Evolutionary conservation across 495 filamentous ascomycete species (phyloP).

Genomic region (Lasiosphaeria miniovina): DNA sequence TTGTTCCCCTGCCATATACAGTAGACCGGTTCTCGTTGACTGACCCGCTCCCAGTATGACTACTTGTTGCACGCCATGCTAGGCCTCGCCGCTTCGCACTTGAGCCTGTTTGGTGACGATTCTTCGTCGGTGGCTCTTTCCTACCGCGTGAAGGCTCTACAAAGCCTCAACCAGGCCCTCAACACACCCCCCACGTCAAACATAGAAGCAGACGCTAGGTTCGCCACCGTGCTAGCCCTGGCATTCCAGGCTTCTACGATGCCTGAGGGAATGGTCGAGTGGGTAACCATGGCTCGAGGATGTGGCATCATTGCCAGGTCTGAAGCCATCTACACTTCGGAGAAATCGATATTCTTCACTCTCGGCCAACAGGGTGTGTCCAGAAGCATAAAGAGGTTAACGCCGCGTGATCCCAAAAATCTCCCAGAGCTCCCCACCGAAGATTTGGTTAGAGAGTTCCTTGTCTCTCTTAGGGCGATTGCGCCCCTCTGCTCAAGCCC

Average conservation of each 20-base stretch:
- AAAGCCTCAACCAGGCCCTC: conserved; percentile 39
- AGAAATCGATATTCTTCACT: conserved; percentile 40
- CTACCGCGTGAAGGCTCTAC: conserved; percentile 52
- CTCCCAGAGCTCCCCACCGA: conserved; percentile 12
- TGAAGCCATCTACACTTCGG: conserved; percentile 17
- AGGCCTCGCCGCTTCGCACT: conserved; percentile 48
- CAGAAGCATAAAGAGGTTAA: conserved; percentile 18
- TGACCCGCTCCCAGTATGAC: conserved; percentile 26
- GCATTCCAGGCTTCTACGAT: conserved; percentile 54
- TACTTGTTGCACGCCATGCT: conserved; percentile 51
- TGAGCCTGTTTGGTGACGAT: conserved; percentile 28
- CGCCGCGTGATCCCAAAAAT: not conserved
- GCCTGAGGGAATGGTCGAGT: conserved; percentile 53
- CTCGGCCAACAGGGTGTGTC: conserved; percentile 29
- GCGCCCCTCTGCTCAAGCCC: conserved; percentile 26
- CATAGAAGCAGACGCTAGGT: conserved; percentile 44
- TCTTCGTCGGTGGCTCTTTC: conserved; percentile 33
- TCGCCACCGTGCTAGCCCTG: conserved; percentile 50
- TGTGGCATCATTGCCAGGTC: conserved; percentile 45
- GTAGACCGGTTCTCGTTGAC: too few species aligned
- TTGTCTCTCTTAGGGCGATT: conserved; percentile 26
- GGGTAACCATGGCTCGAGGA: conserved; percentile 53
- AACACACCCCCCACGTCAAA: conserved; percentile 27
- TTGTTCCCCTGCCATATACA: conserved; percentile 16
- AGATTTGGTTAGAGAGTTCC: conserved; percentile 28